phyloP scores from a whole-genome alignment of 345 rosid species.

The Brassica cretica region DNA sequence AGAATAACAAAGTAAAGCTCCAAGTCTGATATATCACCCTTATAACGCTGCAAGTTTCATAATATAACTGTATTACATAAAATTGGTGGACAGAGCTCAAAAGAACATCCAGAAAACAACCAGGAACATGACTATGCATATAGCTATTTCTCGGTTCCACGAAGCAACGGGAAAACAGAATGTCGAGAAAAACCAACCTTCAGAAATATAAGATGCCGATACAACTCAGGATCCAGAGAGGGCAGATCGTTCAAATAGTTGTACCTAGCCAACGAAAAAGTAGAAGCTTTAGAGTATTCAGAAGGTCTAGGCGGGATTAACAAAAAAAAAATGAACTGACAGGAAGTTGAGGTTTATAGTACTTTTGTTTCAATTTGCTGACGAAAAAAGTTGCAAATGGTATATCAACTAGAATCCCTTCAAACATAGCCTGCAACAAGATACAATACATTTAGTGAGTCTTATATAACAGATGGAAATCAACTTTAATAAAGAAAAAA shows the following conservation, averaged over 20 bases:
- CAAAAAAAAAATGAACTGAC: constrained; percentile 8
- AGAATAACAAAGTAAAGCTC: constrained; percentile 92
- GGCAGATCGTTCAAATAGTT: constrained; percentile 97
- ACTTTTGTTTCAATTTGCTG: constrained; percentile 97
- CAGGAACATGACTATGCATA: not conserved
- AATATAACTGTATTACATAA: constrained; percentile 1
- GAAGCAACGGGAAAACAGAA: not conserved
- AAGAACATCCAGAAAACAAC: not conserved
- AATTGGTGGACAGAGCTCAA: not conserved
- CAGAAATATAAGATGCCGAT: constrained; percentile 92
- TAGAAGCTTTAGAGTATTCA: constrained; percentile 18
- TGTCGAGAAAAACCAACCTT: constrained; percentile 54
- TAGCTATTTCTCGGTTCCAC: not conserved
- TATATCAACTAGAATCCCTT: constrained; percentile 97
- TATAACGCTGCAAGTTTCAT: constrained; percentile 62
- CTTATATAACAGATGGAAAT: constrained; percentile 17
- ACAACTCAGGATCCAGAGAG: constrained; percentile 88
- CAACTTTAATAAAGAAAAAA: constrained; percentile 1
- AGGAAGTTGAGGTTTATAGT: constrained; percentile 27
- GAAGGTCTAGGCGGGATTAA: not conserved
- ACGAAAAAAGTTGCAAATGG: constrained; percentile 98
- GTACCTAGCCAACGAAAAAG: constrained; percentile 52
- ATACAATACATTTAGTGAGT: not conserved
- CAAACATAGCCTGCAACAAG: constrained; percentile 91
- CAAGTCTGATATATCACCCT: constrained; percentile 74